These are phyloP conservation scores for Candida ovalis DNA, from an alignment of 805 yeast species.

Conservation along the genomic window DNA sequence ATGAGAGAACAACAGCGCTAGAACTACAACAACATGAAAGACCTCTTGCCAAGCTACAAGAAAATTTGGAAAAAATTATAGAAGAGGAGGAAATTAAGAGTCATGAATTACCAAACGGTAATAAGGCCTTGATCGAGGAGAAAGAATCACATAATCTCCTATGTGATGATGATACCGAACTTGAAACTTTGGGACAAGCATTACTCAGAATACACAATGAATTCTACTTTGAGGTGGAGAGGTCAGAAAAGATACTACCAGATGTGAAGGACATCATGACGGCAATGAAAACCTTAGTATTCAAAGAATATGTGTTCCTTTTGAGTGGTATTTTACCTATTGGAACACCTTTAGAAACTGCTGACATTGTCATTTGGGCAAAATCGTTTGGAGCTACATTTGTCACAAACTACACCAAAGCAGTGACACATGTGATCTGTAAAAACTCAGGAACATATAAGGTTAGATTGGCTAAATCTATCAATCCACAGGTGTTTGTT, in stretches of 20 bases:
- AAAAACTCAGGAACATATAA: conserved; percentile 77
- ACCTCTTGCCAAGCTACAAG: conserved; percentile 80
- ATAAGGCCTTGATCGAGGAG: conserved; percentile 5
- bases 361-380: conserved; percentile 91
- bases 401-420: conserved; percentile 60
- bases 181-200: conserved; percentile 57
- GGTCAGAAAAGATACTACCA: conserved; percentile 35
- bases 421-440: conserved; percentile 87
- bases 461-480: conserved; percentile 71
- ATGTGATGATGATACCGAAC: conserved; percentile 78
- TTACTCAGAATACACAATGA: conserved; percentile 60
- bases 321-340: conserved; percentile 89
- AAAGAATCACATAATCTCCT: conserved; percentile 47
- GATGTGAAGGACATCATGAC: conserved; percentile 74
- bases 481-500: conserved; percentile 59
- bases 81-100: conserved; percentile 31
- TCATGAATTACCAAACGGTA: conserved; percentile 4
- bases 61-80: conserved; percentile 55
- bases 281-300: conserved; percentile 61
- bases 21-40: conserved; percentile 80
- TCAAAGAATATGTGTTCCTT: conserved; percentile 64
- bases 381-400: conserved; percentile 87
- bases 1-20: conserved; percentile 62
- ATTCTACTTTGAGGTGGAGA: conserved; percentile 53
- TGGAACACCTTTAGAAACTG: conserved; percentile 66